Percentiles rank a stretch among this genome's conserved stretches.
These are phyloP conservation scores for Penicillium sp. DNA, from an alignment of 2,329 filamentous ascomycete species.

Conservation along the genomic window DNA sequence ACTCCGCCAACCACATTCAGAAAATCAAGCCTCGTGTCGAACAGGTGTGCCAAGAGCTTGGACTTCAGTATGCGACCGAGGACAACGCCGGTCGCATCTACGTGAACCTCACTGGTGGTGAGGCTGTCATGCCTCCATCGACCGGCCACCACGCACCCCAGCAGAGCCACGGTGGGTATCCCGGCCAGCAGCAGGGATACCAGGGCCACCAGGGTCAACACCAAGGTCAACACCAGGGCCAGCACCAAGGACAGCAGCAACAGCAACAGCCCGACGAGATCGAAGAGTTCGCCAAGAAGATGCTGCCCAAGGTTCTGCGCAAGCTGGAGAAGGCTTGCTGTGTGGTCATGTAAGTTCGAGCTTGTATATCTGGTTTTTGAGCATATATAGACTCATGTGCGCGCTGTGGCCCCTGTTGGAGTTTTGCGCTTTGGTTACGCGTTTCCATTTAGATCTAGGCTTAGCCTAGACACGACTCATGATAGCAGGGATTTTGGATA, in stretches of 20 bases:
- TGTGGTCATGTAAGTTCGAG: constrained; percentile 66
- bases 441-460: constrained; percentile 1
- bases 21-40: constrained; percentile 97
- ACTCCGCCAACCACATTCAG: constrained; percentile 77
- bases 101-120: constrained; percentile 77
- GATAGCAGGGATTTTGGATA: constrained; percentile 7
- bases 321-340: constrained; percentile 72
- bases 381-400: constrained; percentile 4
- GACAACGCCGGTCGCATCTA: constrained; percentile 88
- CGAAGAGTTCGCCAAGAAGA: constrained; percentile 62
- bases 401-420: background rate
- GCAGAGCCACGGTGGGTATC: constrained; percentile 30
- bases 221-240: constrained; percentile 43
- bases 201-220: constrained; percentile 38
- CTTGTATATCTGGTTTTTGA: constrained; percentile 8
- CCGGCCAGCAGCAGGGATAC: constrained; percentile 44
- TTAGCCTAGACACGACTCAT: constrained; percentile 7
- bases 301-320: constrained; percentile 62
- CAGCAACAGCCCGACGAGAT: constrained; percentile 59
- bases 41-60: constrained; percentile 78
- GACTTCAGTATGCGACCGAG: constrained; percentile 81
- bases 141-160: constrained; percentile 50
- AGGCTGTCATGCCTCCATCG: constrained; percentile 51
- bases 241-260: constrained; percentile 47
- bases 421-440: background rate